Evolutionary conservation across 208 protist genomes (phyloP), one percentile per base, ranked within the genome.

Genomic region (Wallacemonas sp.): DNA sequence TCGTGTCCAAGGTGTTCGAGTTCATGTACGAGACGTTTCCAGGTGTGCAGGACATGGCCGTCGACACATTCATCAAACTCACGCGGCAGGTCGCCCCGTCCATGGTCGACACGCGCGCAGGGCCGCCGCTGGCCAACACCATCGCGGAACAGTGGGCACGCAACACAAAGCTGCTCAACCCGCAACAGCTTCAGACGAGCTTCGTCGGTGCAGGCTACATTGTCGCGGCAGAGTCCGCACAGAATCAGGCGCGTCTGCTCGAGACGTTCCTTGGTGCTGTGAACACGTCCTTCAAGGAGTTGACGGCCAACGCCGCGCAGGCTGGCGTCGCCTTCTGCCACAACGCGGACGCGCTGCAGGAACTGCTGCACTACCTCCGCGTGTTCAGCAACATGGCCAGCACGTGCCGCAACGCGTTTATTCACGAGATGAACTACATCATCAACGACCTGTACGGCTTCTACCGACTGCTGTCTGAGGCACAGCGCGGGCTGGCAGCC

Each of bases 1-100:
- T 99, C 2, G 93, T 98, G 2, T 90, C 96, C 27, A 99, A 99
- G 74, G 87, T 99, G 8, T 99, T 99, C 68, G 98, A 99, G 72
- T 99, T 99, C 73, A 99, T 99, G 99, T 93, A 98, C 49, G 99
- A 99, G 68, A 85, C 83, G 24, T 98, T 99, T 75, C 96, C 94
- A 3, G 99, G 99, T 24, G 98, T 99, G 32, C 98, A 99, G 80
- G 99, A 99, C 76, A 99, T 99, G 99, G 95, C 98, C 74, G 68
- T 99, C 69, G 99, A 99, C 66, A 99, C 99, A 0, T 99, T 99
- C 63, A 78, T 99, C 46, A 99, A 99, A 80, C 98, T 99, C 48
- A 84, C 95, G 14, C 81, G 98, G 34, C 91, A 98, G 62, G 98
- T 99, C 47, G 80, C 74, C 12, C 81, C 80, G 44, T 99, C 99